Conservation (phyloP, 441 rosid genomes). For the Populus hybrid region DNA sequence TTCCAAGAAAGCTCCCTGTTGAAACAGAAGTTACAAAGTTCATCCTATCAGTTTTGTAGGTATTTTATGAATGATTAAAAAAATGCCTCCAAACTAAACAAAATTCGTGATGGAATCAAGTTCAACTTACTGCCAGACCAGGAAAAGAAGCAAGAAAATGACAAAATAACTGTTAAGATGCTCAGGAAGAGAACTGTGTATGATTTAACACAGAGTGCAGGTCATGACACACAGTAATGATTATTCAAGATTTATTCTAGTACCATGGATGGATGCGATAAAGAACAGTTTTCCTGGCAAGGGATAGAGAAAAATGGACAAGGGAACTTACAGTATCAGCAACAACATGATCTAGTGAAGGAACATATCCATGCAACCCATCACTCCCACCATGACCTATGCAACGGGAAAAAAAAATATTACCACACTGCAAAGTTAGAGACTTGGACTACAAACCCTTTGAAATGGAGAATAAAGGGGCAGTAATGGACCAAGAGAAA, state of each 20-base stretch:
- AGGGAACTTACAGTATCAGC: constrained; percentile 67
- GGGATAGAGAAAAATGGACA: background rate
- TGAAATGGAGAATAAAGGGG: background rate
- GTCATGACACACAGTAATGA: background rate
- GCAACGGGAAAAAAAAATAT: background rate
- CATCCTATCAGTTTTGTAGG: background rate
- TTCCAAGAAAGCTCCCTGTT: constrained; percentile 80
- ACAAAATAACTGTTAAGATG: background rate
- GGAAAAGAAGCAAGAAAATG: background rate
- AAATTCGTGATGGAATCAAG: background rate
- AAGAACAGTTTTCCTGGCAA: background rate
- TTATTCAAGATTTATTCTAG: background rate
- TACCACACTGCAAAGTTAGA: background rate
- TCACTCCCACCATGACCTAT: constrained; percentile 99
- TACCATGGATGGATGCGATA: background rate
- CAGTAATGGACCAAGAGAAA: background rate
- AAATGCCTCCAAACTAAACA: background rate
- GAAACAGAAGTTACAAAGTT: constrained; percentile 1
- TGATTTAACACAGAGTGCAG: background rate
- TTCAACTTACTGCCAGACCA: background rate
- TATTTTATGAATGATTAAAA: background rate
- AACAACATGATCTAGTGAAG: constrained; percentile 91
- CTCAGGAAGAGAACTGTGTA: background rate
- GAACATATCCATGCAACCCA: constrained; percentile 96
- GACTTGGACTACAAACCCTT: background rate